Evolutionary conservation across 805 yeast species (phyloP).

Genomic region (Ogataea pilisensis): DNA sequence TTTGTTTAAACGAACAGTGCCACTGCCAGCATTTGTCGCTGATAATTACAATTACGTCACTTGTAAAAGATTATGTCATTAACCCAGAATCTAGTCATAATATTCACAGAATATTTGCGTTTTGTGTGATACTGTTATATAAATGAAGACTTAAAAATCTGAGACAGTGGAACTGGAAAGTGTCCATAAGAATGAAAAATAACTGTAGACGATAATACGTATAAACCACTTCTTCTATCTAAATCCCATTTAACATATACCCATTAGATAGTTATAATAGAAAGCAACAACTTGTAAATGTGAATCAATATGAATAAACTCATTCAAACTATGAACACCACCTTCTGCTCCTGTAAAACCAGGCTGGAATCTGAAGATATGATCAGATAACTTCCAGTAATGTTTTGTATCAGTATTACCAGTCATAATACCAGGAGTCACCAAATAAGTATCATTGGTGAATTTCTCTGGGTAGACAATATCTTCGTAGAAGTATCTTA

Average conservation of each 20-base stretch:
- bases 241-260: constrained; percentile 1
- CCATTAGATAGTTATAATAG: constrained; percentile 42
- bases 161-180: no score
- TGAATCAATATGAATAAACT: constrained; percentile 47
- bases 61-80: no score
- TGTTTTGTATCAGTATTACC: constrained; percentile 50
- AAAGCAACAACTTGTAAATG: constrained; percentile 60
- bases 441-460: constrained; percentile 21
- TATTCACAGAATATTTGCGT: no score
- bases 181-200: no score
- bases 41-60: no score
- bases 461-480: constrained; percentile 30
- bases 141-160: no score
- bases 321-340: constrained; percentile 62
- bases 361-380: constrained; percentile 61
- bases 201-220: no score
- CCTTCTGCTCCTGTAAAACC: constrained; percentile 33
- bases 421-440: constrained; percentile 57
- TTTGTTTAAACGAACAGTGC: no score
- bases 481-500: constrained; percentile 53
- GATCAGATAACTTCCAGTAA: constrained; percentile 58
- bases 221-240: no score
- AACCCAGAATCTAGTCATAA: no score
- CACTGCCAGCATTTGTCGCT: no score
- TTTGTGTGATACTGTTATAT: no score